Conservation (phyloP, 2,329 filamentous ascomycete species). For the Alternaria atra region DNA sequence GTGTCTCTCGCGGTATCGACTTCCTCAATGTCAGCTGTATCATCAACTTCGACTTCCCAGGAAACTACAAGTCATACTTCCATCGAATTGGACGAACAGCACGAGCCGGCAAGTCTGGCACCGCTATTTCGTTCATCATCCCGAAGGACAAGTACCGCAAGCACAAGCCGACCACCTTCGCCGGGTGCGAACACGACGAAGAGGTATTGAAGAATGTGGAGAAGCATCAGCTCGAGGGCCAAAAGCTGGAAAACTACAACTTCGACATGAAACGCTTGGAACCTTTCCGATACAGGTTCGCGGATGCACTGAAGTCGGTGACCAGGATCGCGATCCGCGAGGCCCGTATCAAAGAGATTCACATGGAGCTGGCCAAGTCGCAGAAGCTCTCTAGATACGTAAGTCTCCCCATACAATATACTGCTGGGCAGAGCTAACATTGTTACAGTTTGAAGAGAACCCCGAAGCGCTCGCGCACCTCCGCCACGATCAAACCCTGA, state of each 20-base stretch:
- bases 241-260: constrained; percentile 86
- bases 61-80: constrained; percentile 90
- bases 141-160: constrained; percentile 84
- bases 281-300: constrained; percentile 87
- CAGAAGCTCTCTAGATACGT: constrained; percentile 72
- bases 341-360: constrained; percentile 85
- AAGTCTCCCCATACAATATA: constrained; percentile 9
- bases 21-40: constrained; percentile 87
- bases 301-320: constrained; percentile 88
- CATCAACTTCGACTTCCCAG: constrained; percentile 95
- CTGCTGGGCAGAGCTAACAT: constrained; percentile 19
- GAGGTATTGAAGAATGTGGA: constrained; percentile 81
- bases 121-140: constrained; percentile 94
- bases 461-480: constrained; percentile 86
- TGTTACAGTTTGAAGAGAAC: constrained; percentile 89
- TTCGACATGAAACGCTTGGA: constrained; percentile 96
- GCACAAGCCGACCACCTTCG: constrained; percentile 84
- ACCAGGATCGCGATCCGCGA: constrained; percentile 90
- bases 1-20: constrained; percentile 94
- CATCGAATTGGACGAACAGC: constrained; percentile 95
- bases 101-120: constrained; percentile 88
- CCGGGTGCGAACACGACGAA: constrained; percentile 83
- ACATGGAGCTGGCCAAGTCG: constrained; percentile 88
- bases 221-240: constrained; percentile 81
- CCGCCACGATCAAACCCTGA: constrained; percentile 86